A percentile compares a stretch with the other conserved stretches of the same genome.
Conservation (phyloP, 768 basidiomycete genomes). For the Suillus luteus region DNA sequence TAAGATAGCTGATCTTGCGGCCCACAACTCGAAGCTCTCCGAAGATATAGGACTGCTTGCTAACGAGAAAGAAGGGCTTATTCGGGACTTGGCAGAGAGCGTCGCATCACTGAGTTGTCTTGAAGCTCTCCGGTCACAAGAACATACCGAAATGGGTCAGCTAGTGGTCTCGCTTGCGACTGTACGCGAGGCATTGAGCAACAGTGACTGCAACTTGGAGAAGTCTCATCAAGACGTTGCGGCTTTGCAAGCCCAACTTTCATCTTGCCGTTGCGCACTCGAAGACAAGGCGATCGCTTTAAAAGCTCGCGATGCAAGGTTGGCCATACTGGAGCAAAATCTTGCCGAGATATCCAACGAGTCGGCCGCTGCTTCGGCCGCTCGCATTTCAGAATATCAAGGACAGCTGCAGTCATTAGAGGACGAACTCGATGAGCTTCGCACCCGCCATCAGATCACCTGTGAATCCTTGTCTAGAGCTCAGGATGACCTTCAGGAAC, state of each 20-base stretch:
- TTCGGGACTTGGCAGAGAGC: not conserved
- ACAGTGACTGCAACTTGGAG: slow-evolving; percentile 18
- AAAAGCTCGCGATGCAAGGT: slow-evolving; percentile 15
- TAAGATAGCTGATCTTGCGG: slow-evolving; percentile 20
- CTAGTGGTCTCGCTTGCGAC: slow-evolving; percentile 27
- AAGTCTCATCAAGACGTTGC: slow-evolving; percentile 10
- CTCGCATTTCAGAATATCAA: slow-evolving; percentile 12
- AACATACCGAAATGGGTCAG: slow-evolving; percentile 18
- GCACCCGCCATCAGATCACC: slow-evolving; percentile 3
- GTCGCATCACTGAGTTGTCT: slow-evolving; percentile 14
- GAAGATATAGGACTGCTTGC: slow-evolving; percentile 20
- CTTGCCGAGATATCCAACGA: slow-evolving; percentile 13
- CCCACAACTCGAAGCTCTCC: slow-evolving; percentile 19
- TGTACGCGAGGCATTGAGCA: slow-evolving; percentile 22
- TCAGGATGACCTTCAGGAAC: slow-evolving; percentile 11
- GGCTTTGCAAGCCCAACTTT: slow-evolving; percentile 24
- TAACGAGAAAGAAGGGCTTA: slow-evolving; percentile 3
- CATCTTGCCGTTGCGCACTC: slow-evolving; percentile 19
- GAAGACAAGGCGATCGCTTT: slow-evolving; percentile 12
- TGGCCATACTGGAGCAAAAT: slow-evolving; percentile 15
- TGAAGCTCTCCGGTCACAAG: slow-evolving; percentile 14
- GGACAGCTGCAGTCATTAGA: slow-evolving; percentile 5
- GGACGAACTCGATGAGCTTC: slow-evolving; percentile 11
- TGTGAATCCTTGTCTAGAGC: slow-evolving; percentile 11
- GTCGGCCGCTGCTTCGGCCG: slow-evolving; percentile 1